Conservation (phyloP, 2,329 filamentous ascomycete species). For the Aspergillaceae sp. region DNA sequence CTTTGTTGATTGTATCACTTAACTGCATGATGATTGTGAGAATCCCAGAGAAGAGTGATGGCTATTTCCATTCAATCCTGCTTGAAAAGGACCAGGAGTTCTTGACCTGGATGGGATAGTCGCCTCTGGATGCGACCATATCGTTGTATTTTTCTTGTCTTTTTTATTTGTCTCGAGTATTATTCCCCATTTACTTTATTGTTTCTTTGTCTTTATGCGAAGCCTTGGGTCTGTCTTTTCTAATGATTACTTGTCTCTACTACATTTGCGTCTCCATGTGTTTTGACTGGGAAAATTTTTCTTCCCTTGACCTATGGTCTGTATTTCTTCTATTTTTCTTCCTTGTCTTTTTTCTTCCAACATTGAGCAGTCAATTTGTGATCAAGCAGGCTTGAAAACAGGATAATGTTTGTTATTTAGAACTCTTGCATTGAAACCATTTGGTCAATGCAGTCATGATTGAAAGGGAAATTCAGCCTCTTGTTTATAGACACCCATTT, state of each 20-base stretch:
- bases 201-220: constrained; percentile 4
- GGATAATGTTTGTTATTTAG: constrained; percentile 15
- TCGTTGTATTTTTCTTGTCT: constrained; percentile 3
- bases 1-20: constrained; percentile 4
- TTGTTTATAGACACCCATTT: neutral
- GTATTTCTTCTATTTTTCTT: constrained; percentile 6
- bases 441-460: neutral
- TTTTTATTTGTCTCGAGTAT: constrained; percentile 3
- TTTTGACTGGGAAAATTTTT: constrained; percentile 4
- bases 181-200: constrained; percentile 1
- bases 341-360: constrained; percentile 1
- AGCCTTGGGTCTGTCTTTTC: constrained; percentile 9
- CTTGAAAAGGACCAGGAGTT: too few relatives aligned
- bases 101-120: too few relatives aligned
- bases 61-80: too few relatives aligned
- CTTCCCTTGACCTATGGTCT: constrained; percentile 6
- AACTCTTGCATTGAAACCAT: constrained; percentile 7
- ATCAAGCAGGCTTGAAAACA: constrained; percentile 21
- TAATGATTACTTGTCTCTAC: constrained; percentile 6
- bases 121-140: constrained; percentile 1
- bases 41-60: constrained; percentile 4
- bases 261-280: constrained; percentile 6
- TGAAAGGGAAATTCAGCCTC: neutral
- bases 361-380: constrained; percentile 8
- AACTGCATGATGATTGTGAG: neutral